Evolutionary conservation across 345 rosid species (phyloP).

Genomic region (Salix koriyanagi): DNA sequence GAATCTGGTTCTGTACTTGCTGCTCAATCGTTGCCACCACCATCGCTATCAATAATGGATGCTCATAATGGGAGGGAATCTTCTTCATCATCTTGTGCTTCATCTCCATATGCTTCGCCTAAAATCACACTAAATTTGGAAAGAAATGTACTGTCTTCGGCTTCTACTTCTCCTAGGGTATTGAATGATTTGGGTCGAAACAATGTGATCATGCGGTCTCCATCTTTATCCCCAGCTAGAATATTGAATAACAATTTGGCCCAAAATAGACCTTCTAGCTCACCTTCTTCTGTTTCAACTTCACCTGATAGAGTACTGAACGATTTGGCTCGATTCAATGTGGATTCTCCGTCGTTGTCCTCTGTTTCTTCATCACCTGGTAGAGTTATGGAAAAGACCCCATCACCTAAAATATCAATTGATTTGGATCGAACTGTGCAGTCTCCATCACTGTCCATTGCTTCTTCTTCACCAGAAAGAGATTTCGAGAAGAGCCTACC

Average conservation of each 20-base stretch:
- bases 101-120: constrained; percentile 24
- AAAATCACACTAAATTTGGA: constrained; percentile 20
- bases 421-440: constrained; percentile 31
- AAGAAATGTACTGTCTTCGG: constrained; percentile 7
- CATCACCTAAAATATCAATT: not conserved
- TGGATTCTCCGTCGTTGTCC: constrained; percentile 8
- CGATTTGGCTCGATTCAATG: constrained; percentile 6
- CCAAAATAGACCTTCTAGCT: not conserved
- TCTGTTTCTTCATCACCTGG: constrained; percentile 11
- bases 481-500: constrained; percentile 17
- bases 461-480: constrained; percentile 50
- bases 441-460: constrained; percentile 41
- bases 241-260: not conserved
- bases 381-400: not conserved
- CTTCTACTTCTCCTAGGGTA: constrained; percentile 7
- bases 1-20: constrained; percentile 19
- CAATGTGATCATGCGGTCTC: constrained; percentile 11
- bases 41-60: not conserved
- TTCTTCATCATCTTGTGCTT: constrained; percentile 5
- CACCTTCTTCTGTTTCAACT: not conserved
- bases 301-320: not conserved
- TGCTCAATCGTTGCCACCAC: constrained; percentile 16
- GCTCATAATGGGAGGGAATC: not conserved
- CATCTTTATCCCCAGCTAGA: constrained; percentile 23
- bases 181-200: constrained; percentile 13